Percentiles rank a stretch among this genome's conserved stretches.
Evolutionary conservation across 2,329 filamentous ascomycete genomes (phyloP).

Genomic region (Talaromyces albobiverticillius): DNA sequence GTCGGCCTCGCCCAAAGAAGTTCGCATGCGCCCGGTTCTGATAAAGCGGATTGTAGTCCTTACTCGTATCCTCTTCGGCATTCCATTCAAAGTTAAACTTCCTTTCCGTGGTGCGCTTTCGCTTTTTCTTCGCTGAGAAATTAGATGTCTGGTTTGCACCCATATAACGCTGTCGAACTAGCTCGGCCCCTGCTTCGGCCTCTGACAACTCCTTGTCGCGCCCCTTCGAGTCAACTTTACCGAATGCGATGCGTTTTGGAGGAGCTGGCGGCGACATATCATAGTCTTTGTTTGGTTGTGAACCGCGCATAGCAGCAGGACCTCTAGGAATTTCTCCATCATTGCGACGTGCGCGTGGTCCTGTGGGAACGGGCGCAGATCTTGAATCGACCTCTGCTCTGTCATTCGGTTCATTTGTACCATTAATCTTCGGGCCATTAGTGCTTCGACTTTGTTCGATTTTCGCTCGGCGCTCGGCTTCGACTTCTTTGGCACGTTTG

Average conservation of each 20-base stretch:
- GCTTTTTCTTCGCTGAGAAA: constrained; percentile 95
- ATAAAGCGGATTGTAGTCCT: constrained; percentile 79
- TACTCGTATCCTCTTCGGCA: constrained; percentile 85
- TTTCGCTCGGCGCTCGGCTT: constrained; percentile 56
- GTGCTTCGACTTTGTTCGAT: constrained; percentile 31
- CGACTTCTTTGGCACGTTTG: constrained; percentile 69
- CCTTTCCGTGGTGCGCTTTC: constrained; percentile 85
- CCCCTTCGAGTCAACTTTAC: constrained; percentile 34
- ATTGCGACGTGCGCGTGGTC: constrained; percentile 66
- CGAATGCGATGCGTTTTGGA: constrained; percentile 27
- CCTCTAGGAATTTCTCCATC: constrained; percentile 46
- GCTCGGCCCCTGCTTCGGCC: constrained; percentile 66
- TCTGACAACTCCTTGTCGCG: constrained; percentile 44
- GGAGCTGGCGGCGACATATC: constrained; percentile 54
- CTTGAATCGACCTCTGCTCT: constrained; percentile 2
- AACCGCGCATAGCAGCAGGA: constrained; percentile 49
- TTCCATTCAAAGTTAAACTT: constrained; percentile 99
- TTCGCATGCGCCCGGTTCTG: constrained; percentile 63
- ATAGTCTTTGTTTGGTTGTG: constrained; percentile 43
- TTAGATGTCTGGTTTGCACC: constrained; percentile 85
- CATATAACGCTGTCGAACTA: constrained; percentile 82
- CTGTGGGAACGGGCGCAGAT: constrained; percentile 59
- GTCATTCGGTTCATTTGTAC: constrained; percentile 14
- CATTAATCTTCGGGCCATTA: constrained; percentile 23
- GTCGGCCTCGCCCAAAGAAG: constrained; percentile 66